Evolutionary conservation across 2,329 filamentous ascomycete species (phyloP).

Genomic region (Penicillium sp.): DNA sequence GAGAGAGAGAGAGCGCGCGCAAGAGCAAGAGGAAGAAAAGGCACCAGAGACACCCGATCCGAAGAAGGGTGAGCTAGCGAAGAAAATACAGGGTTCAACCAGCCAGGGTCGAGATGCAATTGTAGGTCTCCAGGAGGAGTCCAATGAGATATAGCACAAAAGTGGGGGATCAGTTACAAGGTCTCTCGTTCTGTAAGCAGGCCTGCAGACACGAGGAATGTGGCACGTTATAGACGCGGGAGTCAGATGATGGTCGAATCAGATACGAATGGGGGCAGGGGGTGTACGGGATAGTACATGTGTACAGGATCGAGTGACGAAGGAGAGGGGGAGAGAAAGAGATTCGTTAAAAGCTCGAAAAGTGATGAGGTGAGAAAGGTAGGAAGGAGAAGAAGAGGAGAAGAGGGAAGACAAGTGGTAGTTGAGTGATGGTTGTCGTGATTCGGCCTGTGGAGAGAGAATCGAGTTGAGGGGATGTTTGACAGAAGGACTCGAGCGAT

Average conservation of each 20-base stretch:
- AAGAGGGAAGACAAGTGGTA: neutral
- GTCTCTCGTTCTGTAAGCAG: too few species aligned
- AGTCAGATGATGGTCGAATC: too few species aligned
- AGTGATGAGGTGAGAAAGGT: neutral
- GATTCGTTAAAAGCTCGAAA: neutral
- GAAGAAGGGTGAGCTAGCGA: neutral
- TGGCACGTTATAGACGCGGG: too few species aligned
- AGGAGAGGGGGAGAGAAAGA: slow-evolving; percentile 7
- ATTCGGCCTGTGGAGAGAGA: too few species aligned
- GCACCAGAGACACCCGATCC: neutral
- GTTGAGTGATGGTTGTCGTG: too few species aligned
- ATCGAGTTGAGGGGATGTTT: neutral
- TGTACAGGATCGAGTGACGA: slow-evolving; percentile 8
- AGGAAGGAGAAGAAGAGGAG: neutral
- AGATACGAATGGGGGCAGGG: neutral
- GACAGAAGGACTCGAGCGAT: too few species aligned
- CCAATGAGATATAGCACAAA: neutral
- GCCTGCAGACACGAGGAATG: too few species aligned
- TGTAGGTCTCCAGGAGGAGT: neutral
- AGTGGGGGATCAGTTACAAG: neutral
- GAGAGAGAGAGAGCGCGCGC: neutral
- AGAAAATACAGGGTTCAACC: neutral
- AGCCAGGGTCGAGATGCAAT: neutral
- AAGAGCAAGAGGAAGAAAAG: neutral
- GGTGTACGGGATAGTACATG: slow-evolving; percentile 7